Conservation (phyloP, 805 yeast species). For the Candida coquimbonensis region DNA sequence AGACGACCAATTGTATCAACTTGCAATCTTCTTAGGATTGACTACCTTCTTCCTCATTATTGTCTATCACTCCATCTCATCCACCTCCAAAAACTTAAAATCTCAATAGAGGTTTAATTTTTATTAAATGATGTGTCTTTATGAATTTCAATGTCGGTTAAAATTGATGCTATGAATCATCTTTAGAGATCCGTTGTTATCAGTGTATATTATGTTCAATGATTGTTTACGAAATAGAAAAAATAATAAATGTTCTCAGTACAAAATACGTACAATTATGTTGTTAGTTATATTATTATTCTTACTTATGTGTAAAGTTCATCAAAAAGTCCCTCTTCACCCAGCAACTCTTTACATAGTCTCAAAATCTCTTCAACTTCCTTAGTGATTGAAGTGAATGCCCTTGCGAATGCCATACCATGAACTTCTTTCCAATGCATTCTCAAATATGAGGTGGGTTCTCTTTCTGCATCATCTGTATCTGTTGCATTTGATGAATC, state of each 20-base stretch:
- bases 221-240: too few relatives aligned
- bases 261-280: too few relatives aligned
- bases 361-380: slow-evolving; percentile 32
- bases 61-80: slow-evolving; percentile 59
- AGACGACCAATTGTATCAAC: slow-evolving; percentile 68
- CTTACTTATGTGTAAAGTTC: background rate
- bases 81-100: slow-evolving; percentile 30
- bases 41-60: slow-evolving; percentile 64
- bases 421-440: slow-evolving; percentile 41
- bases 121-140: too few relatives aligned
- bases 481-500: background rate
- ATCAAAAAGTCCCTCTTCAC: slow-evolving; percentile 30
- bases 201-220: too few relatives aligned
- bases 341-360: slow-evolving; percentile 35
- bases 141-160: too few relatives aligned
- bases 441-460: slow-evolving; percentile 17
- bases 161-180: too few relatives aligned
- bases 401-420: slow-evolving; percentile 42
- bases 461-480: slow-evolving; percentile 5
- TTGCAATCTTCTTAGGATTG: slow-evolving; percentile 71
- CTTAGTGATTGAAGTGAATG: slow-evolving; percentile 39
- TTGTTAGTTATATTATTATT: too few relatives aligned
- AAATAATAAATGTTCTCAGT: background rate
- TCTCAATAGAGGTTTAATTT: background rate
- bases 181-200: too few relatives aligned